Percentiles rank a stretch among this genome's conserved stretches.
Evolutionary conservation across 495 filamentous ascomycete species (phyloP).

Genomic region (Viridothelium virens): DNA sequence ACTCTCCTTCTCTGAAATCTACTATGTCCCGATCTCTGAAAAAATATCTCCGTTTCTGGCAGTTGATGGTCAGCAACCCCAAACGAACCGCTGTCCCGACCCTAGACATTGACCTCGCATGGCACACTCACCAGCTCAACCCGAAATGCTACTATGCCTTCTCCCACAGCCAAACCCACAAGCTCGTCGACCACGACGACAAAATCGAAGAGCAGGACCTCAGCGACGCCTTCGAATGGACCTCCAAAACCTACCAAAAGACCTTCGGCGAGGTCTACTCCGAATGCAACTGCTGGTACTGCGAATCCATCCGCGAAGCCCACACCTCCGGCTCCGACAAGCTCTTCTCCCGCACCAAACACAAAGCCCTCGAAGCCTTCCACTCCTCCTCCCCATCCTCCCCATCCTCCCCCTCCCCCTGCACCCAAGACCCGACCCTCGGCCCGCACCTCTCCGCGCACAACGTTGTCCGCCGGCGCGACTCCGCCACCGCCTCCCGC

Average conservation of each 20-base stretch:
- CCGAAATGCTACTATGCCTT: slow-evolving; percentile 57
- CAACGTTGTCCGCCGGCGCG: slow-evolving; percentile 43
- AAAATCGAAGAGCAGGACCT: slow-evolving; percentile 62
- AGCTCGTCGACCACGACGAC: slow-evolving; percentile 80
- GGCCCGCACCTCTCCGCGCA: slow-evolving; percentile 69
- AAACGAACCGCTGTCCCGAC: slow-evolving; percentile 63
- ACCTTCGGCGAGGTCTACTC: slow-evolving; percentile 59
- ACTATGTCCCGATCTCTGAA: slow-evolving; percentile 60
- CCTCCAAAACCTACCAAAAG: slow-evolving; percentile 59
- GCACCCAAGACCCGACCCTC: slow-evolving; percentile 44
- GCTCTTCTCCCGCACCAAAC: slow-evolving; percentile 22
- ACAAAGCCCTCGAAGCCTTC: slow-evolving; percentile 37
- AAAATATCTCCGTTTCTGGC: slow-evolving; percentile 65
- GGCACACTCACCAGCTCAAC: slow-evolving; percentile 62
- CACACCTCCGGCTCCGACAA: slow-evolving; percentile 44
- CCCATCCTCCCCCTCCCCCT: slow-evolving; percentile 26
- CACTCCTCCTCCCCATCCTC: slow-evolving; percentile 25
- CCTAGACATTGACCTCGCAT: slow-evolving; percentile 79
- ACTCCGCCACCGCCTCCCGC: slow-evolving; percentile 23
- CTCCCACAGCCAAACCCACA: slow-evolving; percentile 34
- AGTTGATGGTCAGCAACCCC: slow-evolving; percentile 53
- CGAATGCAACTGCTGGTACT: slow-evolving; percentile 88
- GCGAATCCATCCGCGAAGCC: slow-evolving; percentile 64
- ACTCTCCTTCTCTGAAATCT: slow-evolving; percentile 51
- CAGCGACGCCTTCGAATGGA: slow-evolving; percentile 63